Evolutionary conservation across 306 rosid genomes (phyloP).

Genomic region (Gynostemma pentaphyllum): DNA sequence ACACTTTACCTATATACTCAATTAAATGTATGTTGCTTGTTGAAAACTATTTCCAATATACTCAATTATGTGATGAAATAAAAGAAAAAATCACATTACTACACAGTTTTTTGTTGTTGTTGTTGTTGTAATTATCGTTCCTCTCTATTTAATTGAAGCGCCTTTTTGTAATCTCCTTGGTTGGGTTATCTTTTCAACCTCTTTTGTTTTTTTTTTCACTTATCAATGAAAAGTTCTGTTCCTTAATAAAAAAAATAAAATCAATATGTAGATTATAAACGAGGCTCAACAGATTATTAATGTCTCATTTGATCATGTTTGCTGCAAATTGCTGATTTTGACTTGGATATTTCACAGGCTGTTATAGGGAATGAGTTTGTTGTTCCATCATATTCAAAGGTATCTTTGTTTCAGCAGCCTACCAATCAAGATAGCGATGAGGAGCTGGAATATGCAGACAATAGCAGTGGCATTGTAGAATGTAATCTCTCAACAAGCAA

Average conservation of each 20-base stretch:
- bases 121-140: too few species aligned
- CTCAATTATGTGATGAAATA: neutral
- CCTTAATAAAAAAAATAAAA: too few species aligned
- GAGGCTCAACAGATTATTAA: neutral
- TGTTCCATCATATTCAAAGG: constrained; percentile 77
- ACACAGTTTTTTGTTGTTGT: too few species aligned
- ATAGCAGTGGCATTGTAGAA: constrained; percentile 54
- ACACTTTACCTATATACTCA: neutral
- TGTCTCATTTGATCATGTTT: neutral
- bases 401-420: constrained; percentile 78
- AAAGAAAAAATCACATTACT: neutral
- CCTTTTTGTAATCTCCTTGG: too few species aligned
- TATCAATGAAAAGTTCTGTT: too few species aligned
- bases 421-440: constrained; percentile 88
- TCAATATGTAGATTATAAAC: neutral
- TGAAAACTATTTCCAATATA: neutral
- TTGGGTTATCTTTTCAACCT: too few species aligned
- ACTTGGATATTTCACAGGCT: constrained; percentile 42
- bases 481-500: constrained; percentile 15
- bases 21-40: too few species aligned
- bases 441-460: constrained; percentile 94
- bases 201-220: too few species aligned
- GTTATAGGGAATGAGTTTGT: constrained; percentile 57
- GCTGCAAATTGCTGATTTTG: constrained; percentile 6
- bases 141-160: too few species aligned